These are phyloP conservation scores for Salix koriyanagi DNA, from an alignment of 345 rosid genomes.

Conservation along the genomic window DNA sequence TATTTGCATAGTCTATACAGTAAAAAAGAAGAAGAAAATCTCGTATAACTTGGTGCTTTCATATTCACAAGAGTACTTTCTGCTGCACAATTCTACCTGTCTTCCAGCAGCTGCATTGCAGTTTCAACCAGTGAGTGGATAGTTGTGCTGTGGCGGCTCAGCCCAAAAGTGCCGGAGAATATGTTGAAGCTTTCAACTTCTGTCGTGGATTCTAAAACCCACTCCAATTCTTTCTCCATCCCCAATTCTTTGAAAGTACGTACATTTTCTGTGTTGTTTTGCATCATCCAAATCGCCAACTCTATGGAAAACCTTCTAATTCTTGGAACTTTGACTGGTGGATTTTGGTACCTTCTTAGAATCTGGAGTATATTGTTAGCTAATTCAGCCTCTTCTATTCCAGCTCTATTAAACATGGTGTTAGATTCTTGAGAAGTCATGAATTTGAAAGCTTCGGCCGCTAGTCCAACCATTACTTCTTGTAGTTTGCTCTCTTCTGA, in stretches of 20 bases:
- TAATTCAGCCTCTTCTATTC: constrained; percentile 45
- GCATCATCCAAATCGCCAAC: constrained; percentile 80
- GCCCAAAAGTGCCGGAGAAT: constrained; percentile 70
- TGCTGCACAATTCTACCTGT: not conserved
- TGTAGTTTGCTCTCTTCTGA: constrained; percentile 66
- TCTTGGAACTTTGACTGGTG: constrained; percentile 71
- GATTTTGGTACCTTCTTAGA: constrained; percentile 51
- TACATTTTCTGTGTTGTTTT: constrained; percentile 32
- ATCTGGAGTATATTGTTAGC: constrained; percentile 44
- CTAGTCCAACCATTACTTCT: constrained; percentile 84
- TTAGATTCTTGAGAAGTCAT: constrained; percentile 51
- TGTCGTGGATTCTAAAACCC: constrained; percentile 63
- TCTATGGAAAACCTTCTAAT: constrained; percentile 76
- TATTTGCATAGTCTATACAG: not conserved
- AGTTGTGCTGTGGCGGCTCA: constrained; percentile 57
- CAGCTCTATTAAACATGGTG: constrained; percentile 36
- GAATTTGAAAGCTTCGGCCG: constrained; percentile 53
- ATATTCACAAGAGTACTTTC: not conserved
- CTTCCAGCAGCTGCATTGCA: constrained; percentile 2
- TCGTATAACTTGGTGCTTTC: not conserved
- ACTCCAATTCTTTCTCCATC: constrained; percentile 50
- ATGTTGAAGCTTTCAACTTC: constrained; percentile 76
- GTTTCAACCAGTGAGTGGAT: constrained; percentile 61
- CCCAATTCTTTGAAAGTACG: constrained; percentile 38
- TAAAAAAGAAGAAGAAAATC: not conserved